Evolutionary conservation across 78 protist species (phyloP).

Genomic region (Dictyostelium intermedium): DNA sequence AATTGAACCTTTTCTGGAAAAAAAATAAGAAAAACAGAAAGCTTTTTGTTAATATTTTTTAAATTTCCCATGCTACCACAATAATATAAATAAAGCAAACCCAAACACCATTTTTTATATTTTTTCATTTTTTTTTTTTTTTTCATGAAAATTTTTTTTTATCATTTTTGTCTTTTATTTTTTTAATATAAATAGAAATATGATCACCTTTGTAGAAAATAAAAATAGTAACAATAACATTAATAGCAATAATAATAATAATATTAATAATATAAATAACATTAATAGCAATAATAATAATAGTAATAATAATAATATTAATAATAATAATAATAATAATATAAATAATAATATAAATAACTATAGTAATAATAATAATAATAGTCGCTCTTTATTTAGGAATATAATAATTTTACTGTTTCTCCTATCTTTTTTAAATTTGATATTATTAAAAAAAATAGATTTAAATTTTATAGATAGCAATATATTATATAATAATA

Average conservation of each 20-base stretch:
- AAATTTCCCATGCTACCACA: background rate
- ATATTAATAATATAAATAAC: background rate
- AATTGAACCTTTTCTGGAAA: background rate
- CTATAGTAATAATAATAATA: background rate
- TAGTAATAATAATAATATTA: background rate
- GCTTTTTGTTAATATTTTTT: background rate
- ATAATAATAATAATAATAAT: background rate
- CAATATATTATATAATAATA: background rate
- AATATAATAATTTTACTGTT: background rate
- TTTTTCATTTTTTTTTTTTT: background rate
- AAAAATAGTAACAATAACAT: background rate
- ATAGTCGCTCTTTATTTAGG: background rate
- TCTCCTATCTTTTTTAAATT: background rate
- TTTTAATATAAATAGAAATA: background rate
- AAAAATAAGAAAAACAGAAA: background rate
- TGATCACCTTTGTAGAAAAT: conserved; percentile 5
- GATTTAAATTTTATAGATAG: background rate
- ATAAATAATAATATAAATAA: background rate
- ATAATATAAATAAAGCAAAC: background rate
- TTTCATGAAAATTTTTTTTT: background rate
- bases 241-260: background rate
- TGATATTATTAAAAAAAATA: conserved; percentile 11
- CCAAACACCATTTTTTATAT: background rate
- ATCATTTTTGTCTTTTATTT: background rate
- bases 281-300: background rate